Conservation (phyloP, 108 stramenopile species). For the Fragilaria radians region DNA sequence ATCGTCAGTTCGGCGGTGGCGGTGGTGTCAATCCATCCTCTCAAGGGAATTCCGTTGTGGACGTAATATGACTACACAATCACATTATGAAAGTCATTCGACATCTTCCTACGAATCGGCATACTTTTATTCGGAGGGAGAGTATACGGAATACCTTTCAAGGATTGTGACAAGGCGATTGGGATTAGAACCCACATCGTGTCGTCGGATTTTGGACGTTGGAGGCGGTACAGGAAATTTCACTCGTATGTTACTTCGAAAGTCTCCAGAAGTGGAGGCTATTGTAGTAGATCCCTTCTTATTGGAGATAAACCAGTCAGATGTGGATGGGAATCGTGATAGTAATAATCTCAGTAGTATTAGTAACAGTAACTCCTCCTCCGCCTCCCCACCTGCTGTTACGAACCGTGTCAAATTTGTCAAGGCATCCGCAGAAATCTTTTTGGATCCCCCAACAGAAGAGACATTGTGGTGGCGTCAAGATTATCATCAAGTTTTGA, state of each 20-base stretch:
- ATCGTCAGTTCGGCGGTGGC: no score
- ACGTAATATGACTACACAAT: constrained; percentile 12
- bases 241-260: constrained; percentile 19
- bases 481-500: constrained; percentile 34
- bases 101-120: constrained; percentile 48
- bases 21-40: no score
- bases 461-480: constrained; percentile 15
- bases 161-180: constrained; percentile 18
- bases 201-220: constrained; percentile 29
- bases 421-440: constrained; percentile 42
- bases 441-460: constrained; percentile 11
- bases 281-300: constrained; percentile 68
- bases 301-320: no score
- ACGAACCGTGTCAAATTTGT: constrained; percentile 30
- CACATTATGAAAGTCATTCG: constrained; percentile 49
- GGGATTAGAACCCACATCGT: constrained; percentile 1
- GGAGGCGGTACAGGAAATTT: constrained; percentile 79
- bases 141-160: constrained; percentile 40
- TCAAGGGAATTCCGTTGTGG: no score
- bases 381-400: not conserved
- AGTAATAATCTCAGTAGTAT: not conserved
- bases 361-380: not conserved
- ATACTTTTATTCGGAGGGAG: constrained; percentile 51
- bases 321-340: constrained; percentile 1
- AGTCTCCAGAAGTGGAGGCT: constrained; percentile 4